Base-by-base conservation (phyloP, 169 alveolate species). In the Plasmodium vivax region DNA sequence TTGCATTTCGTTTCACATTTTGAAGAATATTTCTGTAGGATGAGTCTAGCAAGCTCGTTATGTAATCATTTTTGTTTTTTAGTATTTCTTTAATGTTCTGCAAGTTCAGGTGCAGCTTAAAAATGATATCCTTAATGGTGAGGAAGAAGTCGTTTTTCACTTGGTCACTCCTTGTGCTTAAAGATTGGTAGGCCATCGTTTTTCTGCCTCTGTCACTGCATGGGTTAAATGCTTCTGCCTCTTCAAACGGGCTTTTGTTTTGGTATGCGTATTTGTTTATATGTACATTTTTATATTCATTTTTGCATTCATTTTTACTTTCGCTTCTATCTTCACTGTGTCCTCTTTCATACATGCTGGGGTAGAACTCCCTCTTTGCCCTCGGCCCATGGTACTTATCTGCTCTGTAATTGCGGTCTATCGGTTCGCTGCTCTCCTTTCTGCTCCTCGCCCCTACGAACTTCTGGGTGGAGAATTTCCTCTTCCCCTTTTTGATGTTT, bases 11-110 rank as follows among this genome's bases (percentile, higher is more conserved):
- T 58, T 80, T 88, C 3, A 79, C 56, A 58, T 54, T 34, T 12
- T 88, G 90, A 14, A 79, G 14, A 10, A 88, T 58, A 36, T 54
- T 88, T 58, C 30, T 27, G 27, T 79, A 88, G 1, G 87, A 88
- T 41, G 94, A 79, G 6, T 88, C 83, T 16, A 88, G 45, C 34
- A 68, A 14, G 38, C 68, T 58, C 36, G 30, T 27, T 58, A 88
- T 41, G 23, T 88, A 88, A n/a, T 88, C 83, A 79, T 88, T 88
- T 56, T 79, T 79, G 71, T 58, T 79, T 51, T 58, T 79, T 1
- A 88, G 34, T 34, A 54, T 54, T 79, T 88, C 94, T 19, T 79
- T 88, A 23, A 88, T 43, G 82, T 88, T 88, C 47, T 88, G 56
- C 14, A 88, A 8, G 54, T 88, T 79, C 82, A 88, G 19, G 27